phyloP scores from a whole-genome alignment of 1,284 basidiomycete species.

The Polyporus tsugae region DNA sequence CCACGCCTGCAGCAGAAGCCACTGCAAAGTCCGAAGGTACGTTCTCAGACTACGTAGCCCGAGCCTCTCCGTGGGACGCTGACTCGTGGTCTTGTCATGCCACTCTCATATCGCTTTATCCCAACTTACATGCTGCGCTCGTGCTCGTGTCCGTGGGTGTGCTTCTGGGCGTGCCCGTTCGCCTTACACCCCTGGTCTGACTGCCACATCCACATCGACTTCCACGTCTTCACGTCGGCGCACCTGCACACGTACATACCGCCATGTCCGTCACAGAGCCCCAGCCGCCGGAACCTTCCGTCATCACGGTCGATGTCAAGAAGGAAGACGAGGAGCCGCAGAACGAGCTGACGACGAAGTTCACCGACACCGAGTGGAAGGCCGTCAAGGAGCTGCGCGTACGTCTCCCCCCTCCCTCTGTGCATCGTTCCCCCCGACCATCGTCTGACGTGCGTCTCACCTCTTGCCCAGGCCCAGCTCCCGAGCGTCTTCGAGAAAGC shows the following conservation, averaged over 20 bases:
- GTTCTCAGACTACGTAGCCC: background rate
- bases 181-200: background rate
- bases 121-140: background rate
- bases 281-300: conserved; percentile 11
- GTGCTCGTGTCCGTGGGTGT: background rate
- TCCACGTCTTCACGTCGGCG: background rate
- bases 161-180: background rate
- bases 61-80: background rate
- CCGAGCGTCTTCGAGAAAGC: conserved; percentile 66
- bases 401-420: conserved; percentile 5
- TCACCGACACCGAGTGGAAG: conserved; percentile 73
- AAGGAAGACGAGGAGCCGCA: conserved; percentile 58
- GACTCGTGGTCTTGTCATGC: conserved; percentile 6
- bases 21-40: conserved; percentile 12
- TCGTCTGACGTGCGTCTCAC: background rate
- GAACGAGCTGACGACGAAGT: conserved; percentile 71
- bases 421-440: conserved; percentile 9
- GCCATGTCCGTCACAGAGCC: conserved; percentile 1
- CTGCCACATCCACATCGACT: background rate
- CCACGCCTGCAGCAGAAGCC: conserved; percentile 10
- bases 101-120: background rate
- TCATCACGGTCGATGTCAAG: conserved; percentile 15
- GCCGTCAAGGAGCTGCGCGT: conserved; percentile 75
- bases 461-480: conserved; percentile 53
- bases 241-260: background rate